These are phyloP conservation scores for Leersia perrieri DNA, from an alignment of 176 grass and related monocot genomes.

Conservation along the genomic window DNA sequence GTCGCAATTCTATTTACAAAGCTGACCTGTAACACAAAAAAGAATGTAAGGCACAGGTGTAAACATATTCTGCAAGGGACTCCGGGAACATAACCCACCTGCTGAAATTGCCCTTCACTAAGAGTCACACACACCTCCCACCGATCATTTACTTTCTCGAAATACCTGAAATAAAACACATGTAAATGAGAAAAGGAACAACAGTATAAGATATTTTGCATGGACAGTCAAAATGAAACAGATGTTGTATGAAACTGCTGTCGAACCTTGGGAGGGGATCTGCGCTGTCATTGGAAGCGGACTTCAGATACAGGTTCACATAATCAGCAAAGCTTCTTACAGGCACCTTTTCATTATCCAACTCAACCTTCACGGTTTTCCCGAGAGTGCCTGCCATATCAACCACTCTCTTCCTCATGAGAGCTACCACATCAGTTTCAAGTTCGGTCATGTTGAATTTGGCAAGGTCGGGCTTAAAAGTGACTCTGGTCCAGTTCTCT, in stretches of 20 bases:
- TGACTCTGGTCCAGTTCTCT: constrained; percentile 88
- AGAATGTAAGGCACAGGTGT: neutral
- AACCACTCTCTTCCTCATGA: constrained; percentile 91
- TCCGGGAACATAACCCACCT: constrained; percentile 26
- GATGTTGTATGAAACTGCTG: constrained; percentile 1
- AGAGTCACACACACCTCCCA: constrained; percentile 80
- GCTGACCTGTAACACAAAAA: constrained; percentile 62
- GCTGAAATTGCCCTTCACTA: constrained; percentile 96
- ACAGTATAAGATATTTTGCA: neutral
- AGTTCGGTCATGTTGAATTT: constrained; percentile 85
- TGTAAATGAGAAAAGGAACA: neutral
- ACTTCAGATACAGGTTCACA: constrained; percentile 59
- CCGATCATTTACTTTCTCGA: constrained; percentile 63
- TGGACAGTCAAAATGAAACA: neutral
- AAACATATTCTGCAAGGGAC: neutral
- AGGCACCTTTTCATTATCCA: constrained; percentile 64
- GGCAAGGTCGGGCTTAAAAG: constrained; percentile 79
- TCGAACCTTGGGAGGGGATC: constrained; percentile 44
- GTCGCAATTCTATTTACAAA: constrained; percentile 93
- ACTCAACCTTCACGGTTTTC: constrained; percentile 80
- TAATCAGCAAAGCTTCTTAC: constrained; percentile 65
- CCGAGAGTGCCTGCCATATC: constrained; percentile 84
- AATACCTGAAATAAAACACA: constrained; percentile 32
- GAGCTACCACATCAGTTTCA: constrained; percentile 78
- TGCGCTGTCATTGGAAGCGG: constrained; percentile 28